Base-by-base conservation (phyloP, 2,329 filamentous ascomycete species). In the Microcyclospora tardicrescens region DNA sequence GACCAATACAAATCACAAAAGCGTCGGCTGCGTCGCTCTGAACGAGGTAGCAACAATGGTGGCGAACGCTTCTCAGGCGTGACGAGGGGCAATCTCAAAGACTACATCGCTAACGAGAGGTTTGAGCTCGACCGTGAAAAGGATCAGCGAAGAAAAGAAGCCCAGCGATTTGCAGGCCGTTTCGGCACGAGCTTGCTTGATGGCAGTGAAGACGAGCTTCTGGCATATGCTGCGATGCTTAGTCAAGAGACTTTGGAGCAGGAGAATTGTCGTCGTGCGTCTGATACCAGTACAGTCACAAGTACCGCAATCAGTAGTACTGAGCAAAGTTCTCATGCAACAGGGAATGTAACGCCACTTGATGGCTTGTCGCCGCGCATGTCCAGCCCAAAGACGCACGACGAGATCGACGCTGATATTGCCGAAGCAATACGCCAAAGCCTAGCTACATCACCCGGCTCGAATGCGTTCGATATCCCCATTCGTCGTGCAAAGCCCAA, bases 91-190 rank as follows among this genome's bases (percentile, higher is more conserved):
- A 78, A 81, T 16, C 68, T 94, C 28, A 75, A 79, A 42, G 80
- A 81, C 46, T 87, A 87, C 54, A 96, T 96, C 45, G 79, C 79
- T 31, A 81, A 83, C n/a, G 89, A 96, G 59, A 75, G 81, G 47
- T 71, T 77, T 33, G 86, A 94, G 57, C 70, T 95, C 39, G 79
- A 81, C 39, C 72, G 72, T 8, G 84, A 93, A 53, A 77, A 79
- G 49, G 66, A 78, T 27, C 71, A 75, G 33, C 73, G 75, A 30
- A 69, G 70, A 16, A 79, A 78, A 40, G 80, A 93, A 53, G 69
- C 76, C 39, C 72, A 77, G 12, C 77, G 78, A 16, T 67, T 96
- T 16, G 80, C 76, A 28, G 78, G 75, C 24, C 77, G 89, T 28
- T 98, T 94, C 53, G 91, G 91, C 5, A 76, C 91, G 2, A 84